These are phyloP conservation scores for Santalum album DNA, from an alignment of 164 flowering plant species.

Conservation along the genomic window DNA sequence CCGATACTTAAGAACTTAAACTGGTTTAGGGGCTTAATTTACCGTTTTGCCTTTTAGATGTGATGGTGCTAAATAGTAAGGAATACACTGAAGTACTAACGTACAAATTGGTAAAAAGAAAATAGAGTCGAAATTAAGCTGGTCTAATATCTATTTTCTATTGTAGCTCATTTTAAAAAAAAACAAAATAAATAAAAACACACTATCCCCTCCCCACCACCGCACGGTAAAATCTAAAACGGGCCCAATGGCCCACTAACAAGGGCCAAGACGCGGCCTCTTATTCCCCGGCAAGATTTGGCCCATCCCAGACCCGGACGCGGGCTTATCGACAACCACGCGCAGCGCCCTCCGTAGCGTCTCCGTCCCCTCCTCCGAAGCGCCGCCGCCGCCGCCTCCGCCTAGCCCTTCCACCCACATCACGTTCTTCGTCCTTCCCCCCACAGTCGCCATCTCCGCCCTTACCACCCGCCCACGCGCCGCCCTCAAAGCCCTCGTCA, in stretches of 20 bases:
- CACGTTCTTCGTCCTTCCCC: slow-evolving; percentile 33
- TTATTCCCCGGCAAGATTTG: slow-evolving; percentile 15
- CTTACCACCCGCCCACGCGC: slow-evolving; percentile 23
- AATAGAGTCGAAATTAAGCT: too few species aligned
- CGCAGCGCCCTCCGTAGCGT: slow-evolving; percentile 24
- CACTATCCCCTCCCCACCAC: too few species aligned
- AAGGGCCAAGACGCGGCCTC: slow-evolving; percentile 1
- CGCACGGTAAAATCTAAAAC: not conserved
- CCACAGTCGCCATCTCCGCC: slow-evolving; percentile 39
- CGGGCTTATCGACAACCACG: slow-evolving; percentile 18
- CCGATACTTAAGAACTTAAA: too few species aligned
- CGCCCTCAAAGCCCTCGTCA: slow-evolving; percentile 25
- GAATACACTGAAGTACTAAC: too few species aligned
- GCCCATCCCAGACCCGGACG: slow-evolving; percentile 9
- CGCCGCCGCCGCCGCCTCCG: slow-evolving; percentile 5
- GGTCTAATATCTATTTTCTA: too few species aligned
- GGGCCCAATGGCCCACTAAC: not conserved
- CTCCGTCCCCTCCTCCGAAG: slow-evolving; percentile 10
- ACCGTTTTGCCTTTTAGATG: too few species aligned
- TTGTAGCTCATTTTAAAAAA: too few species aligned
- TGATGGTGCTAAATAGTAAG: too few species aligned
- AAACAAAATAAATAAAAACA: too few species aligned
- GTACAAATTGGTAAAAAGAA: too few species aligned
- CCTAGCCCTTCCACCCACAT: slow-evolving; percentile 23
- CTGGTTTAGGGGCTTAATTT: too few species aligned